These are phyloP conservation scores for Sugiyamaella japonica DNA, from an alignment of 1,139 yeast genomes.

Conservation along the genomic window DNA sequence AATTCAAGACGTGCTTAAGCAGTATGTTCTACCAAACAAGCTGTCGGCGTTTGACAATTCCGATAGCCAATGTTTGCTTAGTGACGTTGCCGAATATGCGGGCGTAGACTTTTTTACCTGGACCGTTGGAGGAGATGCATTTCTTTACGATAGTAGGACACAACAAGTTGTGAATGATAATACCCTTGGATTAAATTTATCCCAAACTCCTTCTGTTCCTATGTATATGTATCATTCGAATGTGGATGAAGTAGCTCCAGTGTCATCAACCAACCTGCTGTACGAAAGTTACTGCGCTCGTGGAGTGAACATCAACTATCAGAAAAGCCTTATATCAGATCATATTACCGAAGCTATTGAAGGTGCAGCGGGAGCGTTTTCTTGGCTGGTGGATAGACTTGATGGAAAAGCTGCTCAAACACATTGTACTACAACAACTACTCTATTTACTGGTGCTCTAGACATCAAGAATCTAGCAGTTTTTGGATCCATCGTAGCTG, in stretches of 20 bases:
- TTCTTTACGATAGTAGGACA: conserved; percentile 21
- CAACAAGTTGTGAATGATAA: conserved; percentile 24
- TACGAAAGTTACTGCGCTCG: conserved; percentile 32
- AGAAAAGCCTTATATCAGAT: conserved; percentile 20
- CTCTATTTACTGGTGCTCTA: neutral
- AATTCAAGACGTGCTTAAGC: conserved; percentile 19
- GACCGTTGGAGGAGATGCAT: conserved; percentile 24
- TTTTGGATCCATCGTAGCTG: conserved; percentile 4
- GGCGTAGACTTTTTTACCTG: conserved; percentile 27
- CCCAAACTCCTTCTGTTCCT: conserved; percentile 30
- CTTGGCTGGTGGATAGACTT: conserved; percentile 22
- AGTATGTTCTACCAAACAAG: conserved; percentile 18
- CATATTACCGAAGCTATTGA: conserved; percentile 21
- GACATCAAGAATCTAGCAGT: neutral
- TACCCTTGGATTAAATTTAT: conserved; percentile 21
- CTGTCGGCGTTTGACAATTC: conserved; percentile 21
- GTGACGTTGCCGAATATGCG: conserved; percentile 25
- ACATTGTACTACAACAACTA: conserved; percentile 1
- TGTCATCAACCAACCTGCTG: conserved; percentile 21
- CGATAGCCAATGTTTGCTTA: conserved; percentile 22
- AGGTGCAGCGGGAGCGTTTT: conserved; percentile 24
- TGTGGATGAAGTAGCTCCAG: conserved; percentile 33
- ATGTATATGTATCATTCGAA: conserved; percentile 34
- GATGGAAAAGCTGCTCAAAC: neutral
- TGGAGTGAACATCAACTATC: conserved; percentile 29